Conservation (phyloP, 2,329 filamentous ascomycete genomes). For the Pseudogymnoascus sp. region DNA sequence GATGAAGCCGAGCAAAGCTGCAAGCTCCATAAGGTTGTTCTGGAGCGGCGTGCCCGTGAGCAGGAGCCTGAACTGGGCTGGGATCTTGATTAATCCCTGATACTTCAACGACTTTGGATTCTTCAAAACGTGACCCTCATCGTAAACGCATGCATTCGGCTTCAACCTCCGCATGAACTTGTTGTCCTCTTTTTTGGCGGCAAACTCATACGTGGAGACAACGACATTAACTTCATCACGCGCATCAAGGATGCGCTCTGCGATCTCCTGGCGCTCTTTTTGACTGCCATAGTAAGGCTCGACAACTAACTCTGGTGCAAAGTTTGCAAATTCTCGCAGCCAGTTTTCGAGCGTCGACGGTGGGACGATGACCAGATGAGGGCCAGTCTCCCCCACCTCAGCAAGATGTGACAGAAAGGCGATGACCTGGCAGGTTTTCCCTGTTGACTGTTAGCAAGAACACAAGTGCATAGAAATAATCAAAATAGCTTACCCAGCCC, state of each 20-base stretch:
- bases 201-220: conserved; percentile 65
- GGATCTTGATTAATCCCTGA: conserved; percentile 68
- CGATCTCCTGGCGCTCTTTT: conserved; percentile 59
- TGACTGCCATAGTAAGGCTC: conserved; percentile 64
- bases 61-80: conserved; percentile 75
- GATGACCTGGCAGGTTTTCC: conserved; percentile 93
- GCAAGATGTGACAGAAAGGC: conserved; percentile 80
- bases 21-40: conserved; percentile 89
- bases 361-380: conserved; percentile 81
- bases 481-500: conserved; percentile 52
- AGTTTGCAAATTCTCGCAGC: conserved; percentile 81
- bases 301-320: conserved; percentile 71
- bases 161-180: conserved; percentile 54
- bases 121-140: conserved; percentile 91
- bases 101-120: conserved; percentile 81
- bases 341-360: conserved; percentile 94
- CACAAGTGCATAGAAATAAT: not conserved
- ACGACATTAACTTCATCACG: conserved; percentile 63
- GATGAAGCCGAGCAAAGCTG: conserved; percentile 87
- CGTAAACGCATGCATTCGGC: conserved; percentile 61
- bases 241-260: conserved; percentile 56
- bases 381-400: conserved; percentile 60
- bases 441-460: not conserved
- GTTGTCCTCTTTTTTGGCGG: conserved; percentile 50
- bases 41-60: conserved; percentile 87